Base-by-base conservation (phyloP, 2,329 filamentous ascomycete genomes). In the Diplodia seriata region DNA sequence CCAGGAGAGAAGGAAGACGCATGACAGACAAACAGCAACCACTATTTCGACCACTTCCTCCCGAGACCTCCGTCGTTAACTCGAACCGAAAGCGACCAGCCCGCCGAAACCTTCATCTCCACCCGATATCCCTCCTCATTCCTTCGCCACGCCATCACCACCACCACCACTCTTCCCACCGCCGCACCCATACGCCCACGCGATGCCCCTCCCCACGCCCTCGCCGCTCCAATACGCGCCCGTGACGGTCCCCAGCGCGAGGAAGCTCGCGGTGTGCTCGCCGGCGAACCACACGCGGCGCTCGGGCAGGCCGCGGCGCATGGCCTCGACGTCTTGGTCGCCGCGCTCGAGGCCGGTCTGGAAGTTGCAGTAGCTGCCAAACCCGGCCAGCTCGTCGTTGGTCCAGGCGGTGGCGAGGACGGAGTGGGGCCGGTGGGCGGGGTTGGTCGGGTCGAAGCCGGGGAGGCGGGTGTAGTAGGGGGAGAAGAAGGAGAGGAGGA, bases 161-260 rank as follows among this genome's bases (percentile, higher is more conserved):
- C 15, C 38, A 18, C 38, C n/a, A n/a, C n/a, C n/a, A n/a, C n/a
- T n/a, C n/a, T n/a, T 11, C 4, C 29, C 26, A 14, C 53, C 40
- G n/a, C 12, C 64, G 15, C 81, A 84, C 75, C 89, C 72, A 71
- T 73, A 90, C 8, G 79, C 82, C 73, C 85, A 82, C 0, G 82
- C 81, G 68, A 93, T 86, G 74, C 89, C 86, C 76, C 83, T 85
- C 1, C 86, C 93, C 40, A 93, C 91, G 23, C 85, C 86, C 81
- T 97, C 92, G 1, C 94, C 94, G 76, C 91, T 93, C 92, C 92
- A 97, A 77, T 93, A 97, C 12, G 94, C 94, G 0, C 94, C 94
- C 0, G 93, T 96, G 14, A 90, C 91, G 4, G 94, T 97, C 0
- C 94, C 94, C 70, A 97, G 78, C 12, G 91, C 93, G 33, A 96